Evolutionary conservation across 2,329 filamentous ascomycete species (phyloP).

Genomic region (Fusarium azukiicola): DNA sequence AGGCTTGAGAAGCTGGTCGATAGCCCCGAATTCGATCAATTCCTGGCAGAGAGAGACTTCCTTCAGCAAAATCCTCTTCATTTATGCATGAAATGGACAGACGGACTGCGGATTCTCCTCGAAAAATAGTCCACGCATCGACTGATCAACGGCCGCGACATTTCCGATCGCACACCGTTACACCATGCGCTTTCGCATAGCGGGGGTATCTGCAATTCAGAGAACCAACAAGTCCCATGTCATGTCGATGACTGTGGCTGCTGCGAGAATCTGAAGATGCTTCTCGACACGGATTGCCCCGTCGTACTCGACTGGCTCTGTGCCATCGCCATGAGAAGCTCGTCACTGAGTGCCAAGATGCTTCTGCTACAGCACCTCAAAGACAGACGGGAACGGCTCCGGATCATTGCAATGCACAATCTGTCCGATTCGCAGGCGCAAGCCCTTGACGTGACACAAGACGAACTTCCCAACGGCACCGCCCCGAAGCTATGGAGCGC

Average conservation of each 20-base stretch:
- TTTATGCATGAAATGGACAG: no score
- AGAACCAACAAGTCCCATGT: neutral
- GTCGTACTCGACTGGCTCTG: neutral
- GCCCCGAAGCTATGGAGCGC: neutral
- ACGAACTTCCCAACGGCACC: neutral
- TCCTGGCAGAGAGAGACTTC: no score
- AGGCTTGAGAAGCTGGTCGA: no score
- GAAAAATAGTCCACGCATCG: no score
- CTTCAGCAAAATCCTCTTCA: no score
- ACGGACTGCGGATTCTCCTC: no score
- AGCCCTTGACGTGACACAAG: neutral
- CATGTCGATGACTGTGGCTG: no score
- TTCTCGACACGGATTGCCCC: neutral
- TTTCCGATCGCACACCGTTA: neutral
- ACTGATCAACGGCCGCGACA: neutral
- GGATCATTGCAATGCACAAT: neutral
- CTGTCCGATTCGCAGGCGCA: neutral
- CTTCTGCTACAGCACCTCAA: neutral
- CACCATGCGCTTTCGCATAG: fast-evolving
- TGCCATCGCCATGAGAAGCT: fast-evolving
- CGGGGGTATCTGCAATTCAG: fast-evolving
- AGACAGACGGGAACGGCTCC: neutral
- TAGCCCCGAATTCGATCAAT: no score
- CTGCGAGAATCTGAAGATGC: neutral
- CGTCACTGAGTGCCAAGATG: neutral